Base-by-base conservation (phyloP, 1,284 basidiomycete genomes). In the Agaricales sp. region DNA sequence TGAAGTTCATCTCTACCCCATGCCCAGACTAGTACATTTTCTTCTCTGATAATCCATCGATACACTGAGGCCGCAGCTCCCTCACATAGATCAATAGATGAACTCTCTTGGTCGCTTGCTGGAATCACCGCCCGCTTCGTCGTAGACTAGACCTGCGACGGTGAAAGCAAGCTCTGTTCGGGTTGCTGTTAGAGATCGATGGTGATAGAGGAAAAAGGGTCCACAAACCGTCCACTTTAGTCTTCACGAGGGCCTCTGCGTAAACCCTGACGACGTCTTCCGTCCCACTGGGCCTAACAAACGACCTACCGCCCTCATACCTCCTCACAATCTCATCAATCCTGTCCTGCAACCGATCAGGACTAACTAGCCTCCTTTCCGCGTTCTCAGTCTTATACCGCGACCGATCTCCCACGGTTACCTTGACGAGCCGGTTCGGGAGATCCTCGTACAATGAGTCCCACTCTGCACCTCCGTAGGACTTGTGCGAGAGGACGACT, bases 201-300 rank as follows among this genome's bases (percentile, higher is more conserved):
- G 21, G 43, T 26, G n/a, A 45, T 22, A 16, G 16, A 49, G 30
- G 26, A 3, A 49, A 20, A 45, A 46, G 22, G 18, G 46, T 30
- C 38, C 18, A 69, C 83, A 63, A 55, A 93, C 92, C 87, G 61
- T 95, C 91, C 14, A 89, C 87, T 55, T 89, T 83, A 13, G 77
- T 67, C 50, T 77, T 77, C 39, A 81, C 72, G 37, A 72, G 74
- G 1, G 95, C 93, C 66, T 99, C 96, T 1, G 95, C 96, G 62
- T 99, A 99, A 4, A 99, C 94, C 53, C 96, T 78, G 11, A 99
- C 96, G 43, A 96, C 95, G 62, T 99, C 94, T 64, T 99, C 96
- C 16, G 96, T 99, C 11, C 96, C 96, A 66, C 92, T 96, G 1
- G 96, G 96, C 52, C 96, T 70, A 12, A 99, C 95, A 64, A 99